A percentile compares a stretch with the other conserved stretches of the same genome.
These are phyloP conservation scores for Lentinula edodes DNA, from an alignment of 768 basidiomycete genomes.

Conservation along the genomic window DNA sequence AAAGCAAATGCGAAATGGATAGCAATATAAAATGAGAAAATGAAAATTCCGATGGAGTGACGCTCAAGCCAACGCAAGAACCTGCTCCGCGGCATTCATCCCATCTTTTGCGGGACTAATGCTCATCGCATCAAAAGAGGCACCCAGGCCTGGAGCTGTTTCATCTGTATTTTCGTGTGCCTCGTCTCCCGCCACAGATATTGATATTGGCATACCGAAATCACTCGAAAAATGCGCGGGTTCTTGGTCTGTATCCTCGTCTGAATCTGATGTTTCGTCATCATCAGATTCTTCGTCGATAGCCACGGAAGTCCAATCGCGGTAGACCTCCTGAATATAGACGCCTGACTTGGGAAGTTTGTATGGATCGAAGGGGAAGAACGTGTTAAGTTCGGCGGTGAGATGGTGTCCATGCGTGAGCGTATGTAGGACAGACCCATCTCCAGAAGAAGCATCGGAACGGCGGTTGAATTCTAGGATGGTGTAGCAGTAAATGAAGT, in stretches of 20 bases:
- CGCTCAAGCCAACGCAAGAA: background rate
- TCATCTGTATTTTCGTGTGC: conserved; percentile 33
- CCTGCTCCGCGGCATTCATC: background rate
- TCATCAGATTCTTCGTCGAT: conserved; percentile 71
- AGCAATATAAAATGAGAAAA: background rate
- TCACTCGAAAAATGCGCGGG: conserved; percentile 5
- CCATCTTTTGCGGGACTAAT: conserved; percentile 53
- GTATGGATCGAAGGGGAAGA: conserved; percentile 99
- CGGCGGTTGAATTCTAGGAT: conserved; percentile 88
- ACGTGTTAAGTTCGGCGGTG: conserved; percentile 77
- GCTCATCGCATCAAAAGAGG: conserved; percentile 76
- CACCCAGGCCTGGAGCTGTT: conserved; percentile 34
- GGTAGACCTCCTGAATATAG: conserved; percentile 80
- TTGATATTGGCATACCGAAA: conserved; percentile 13
- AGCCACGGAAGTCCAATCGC: conserved; percentile 86
- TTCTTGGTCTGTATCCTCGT: conserved; percentile 27
- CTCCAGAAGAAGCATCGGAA: conserved; percentile 34
- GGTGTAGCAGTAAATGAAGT: conserved; percentile 91
- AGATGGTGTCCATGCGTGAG: conserved; percentile 12
- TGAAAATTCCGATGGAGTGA: background rate
- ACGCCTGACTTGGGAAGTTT: conserved; percentile 72
- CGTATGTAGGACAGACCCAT: conserved; percentile 10
- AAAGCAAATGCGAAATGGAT: background rate
- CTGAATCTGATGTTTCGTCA: conserved; percentile 52
- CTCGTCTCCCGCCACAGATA: conserved; percentile 15